Conservation (phyloP, 306 rosid species). For the Styphnolobium japonicum region DNA sequence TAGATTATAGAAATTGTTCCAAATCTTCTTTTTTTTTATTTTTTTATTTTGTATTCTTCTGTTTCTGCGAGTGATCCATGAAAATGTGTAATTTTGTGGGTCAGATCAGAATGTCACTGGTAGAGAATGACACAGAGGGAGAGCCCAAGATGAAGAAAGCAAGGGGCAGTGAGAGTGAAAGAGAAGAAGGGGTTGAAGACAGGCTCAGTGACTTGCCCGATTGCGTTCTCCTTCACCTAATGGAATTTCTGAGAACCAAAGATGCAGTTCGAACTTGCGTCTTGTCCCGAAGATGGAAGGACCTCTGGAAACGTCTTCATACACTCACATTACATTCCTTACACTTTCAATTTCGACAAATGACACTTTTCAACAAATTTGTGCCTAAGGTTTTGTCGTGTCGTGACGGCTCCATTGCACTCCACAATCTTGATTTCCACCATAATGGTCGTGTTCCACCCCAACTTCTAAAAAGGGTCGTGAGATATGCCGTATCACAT, state of each 20-base stretch:
- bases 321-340: neutral
- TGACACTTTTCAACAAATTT: neutral
- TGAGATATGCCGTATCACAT: neutral
- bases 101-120: too few species aligned
- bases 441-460: neutral
- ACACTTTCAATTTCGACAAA: too few species aligned
- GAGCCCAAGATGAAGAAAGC: neutral
- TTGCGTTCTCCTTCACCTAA: neutral
- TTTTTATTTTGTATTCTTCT: too few species aligned
- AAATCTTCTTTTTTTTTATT: too few species aligned
- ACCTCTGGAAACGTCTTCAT: conserved; percentile 19
- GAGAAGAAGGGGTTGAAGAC: too few species aligned
- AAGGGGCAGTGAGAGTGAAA: neutral
- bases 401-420: neutral
- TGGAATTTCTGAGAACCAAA: neutral
- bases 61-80: too few species aligned
- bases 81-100: too few species aligned
- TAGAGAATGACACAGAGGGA: too few species aligned
- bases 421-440: neutral
- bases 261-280: conserved; percentile 15
- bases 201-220: conserved; percentile 23
- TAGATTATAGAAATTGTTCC: too few species aligned
- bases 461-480: neutral
- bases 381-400: neutral
- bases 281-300: neutral